Evolutionary conservation across 2,329 filamentous ascomycete genomes (phyloP), one percentile per base, ranked within the genome.

Genomic region (Exophiala oligosperma): DNA sequence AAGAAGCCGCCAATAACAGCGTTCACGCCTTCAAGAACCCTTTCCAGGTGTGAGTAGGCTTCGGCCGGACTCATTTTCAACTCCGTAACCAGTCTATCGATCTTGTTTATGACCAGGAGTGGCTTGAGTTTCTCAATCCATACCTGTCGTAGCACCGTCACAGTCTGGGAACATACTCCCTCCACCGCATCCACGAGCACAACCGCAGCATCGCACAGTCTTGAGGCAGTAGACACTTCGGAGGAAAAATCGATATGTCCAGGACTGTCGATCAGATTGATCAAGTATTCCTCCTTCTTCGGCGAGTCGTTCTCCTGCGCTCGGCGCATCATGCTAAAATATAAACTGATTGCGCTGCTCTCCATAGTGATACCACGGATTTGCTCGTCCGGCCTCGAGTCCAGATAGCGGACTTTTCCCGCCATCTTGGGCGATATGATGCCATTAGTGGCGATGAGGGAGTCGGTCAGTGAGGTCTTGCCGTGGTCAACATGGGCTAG

Each of bases 331-430:
- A 97, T 91, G 37, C 92, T 95, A 73, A 99, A 99, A 76, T 90
- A 95, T 35, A 99, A 81, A 0, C 94, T 97, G 64, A 99, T 99
- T 62, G 94, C 94, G 4, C 93, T 97, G 0, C 94, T 97, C 74
- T 99, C 94, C 94, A 99, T 99, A n/a, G 94, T 99, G 71, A 99
- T 99, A 56, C 94, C 94, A 64, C 94, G 88, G 14, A 90, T 84
- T 76, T 99, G 94, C 74, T 99, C 94, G 75, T 99, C 94, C 1
- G 93, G 93, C 44, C 94, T 83, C 23, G 94, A 97, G 77, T 99
- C 94, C 59, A 99, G 86, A 71, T 97, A 99, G 66, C 94, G 89
- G 75, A 99, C 95, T 81, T 97, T 97, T 73, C 94, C 94, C 56
- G 94, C 94, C 70, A 97, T 82, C 73, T 97, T 97, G 56, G 93